phyloP scores from a whole-genome alignment of 768 basidiomycete genomes.

The Albatrellus ellisii region DNA sequence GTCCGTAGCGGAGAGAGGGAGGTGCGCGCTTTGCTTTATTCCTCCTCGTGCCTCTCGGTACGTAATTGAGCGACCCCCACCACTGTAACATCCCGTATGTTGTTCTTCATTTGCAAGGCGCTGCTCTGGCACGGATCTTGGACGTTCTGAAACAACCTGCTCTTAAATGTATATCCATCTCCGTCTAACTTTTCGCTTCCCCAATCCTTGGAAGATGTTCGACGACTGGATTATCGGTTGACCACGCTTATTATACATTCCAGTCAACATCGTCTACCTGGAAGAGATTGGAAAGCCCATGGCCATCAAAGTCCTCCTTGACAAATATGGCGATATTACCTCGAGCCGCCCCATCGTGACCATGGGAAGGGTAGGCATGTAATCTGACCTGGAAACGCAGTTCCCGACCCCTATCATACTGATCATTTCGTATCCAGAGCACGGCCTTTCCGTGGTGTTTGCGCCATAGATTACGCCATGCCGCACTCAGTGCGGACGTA shows the following conservation, averaged over 20 bases:
- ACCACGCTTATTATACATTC: too few species aligned
- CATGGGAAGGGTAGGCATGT: slow-evolving; percentile 30
- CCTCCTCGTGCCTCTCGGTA: too few species aligned
- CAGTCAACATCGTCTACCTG: slow-evolving; percentile 8
- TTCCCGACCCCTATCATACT: background rate
- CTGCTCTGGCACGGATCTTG: too few species aligned
- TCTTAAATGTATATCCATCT: too few species aligned
- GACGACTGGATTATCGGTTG: background rate
- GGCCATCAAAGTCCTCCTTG: slow-evolving; percentile 29
- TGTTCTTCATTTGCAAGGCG: too few species aligned
- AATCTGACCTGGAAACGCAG: too few species aligned
- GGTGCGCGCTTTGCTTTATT: too few species aligned
- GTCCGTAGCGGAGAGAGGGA: too few species aligned
- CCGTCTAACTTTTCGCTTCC: too few species aligned
- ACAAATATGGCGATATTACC: slow-evolving; percentile 33
- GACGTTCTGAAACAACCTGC: too few species aligned
- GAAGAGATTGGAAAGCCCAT: slow-evolving; percentile 25
- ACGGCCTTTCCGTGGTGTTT: background rate
- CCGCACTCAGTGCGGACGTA: background rate
- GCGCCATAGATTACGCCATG: background rate
- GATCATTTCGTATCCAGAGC: background rate
- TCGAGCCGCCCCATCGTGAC: slow-evolving; percentile 31
- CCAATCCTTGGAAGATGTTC: background rate
- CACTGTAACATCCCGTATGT: too few species aligned
- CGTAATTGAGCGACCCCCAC: too few species aligned